Evolutionary conservation across 768 basidiomycete genomes (phyloP).

Genomic region (Russula dissimulans): DNA sequence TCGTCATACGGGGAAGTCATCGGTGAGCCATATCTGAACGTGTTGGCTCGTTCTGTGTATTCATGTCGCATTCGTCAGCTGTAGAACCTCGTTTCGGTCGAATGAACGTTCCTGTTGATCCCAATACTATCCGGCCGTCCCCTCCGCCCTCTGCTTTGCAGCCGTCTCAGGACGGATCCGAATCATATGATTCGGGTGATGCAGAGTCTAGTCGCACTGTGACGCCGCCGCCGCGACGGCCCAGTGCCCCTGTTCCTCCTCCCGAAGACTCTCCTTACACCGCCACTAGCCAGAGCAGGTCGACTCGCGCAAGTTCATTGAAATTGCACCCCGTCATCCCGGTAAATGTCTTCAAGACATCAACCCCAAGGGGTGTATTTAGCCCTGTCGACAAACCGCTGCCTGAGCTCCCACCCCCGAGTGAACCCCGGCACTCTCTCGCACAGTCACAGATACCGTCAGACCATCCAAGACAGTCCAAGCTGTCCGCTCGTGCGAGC

Average conservation of each 20-base stretch:
- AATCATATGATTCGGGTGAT: conserved; percentile 2
- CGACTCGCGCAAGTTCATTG: conserved; percentile 20
- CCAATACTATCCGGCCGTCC: conserved; percentile 53
- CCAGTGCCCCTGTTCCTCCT: conserved; percentile 30
- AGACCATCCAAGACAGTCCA: conserved; percentile 39
- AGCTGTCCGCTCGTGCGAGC: conserved; percentile 58
- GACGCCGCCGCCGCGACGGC: conserved; percentile 31
- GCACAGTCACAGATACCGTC: conserved; percentile 11
- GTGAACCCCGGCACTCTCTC: conserved; percentile 20
- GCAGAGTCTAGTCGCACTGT: conserved; percentile 33
- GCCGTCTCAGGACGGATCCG: conserved; percentile 7
- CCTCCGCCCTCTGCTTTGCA: conserved; percentile 61
- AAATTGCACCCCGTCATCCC: conserved; percentile 6
- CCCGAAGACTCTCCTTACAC: conserved; percentile 46
- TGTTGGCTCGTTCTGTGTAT: background rate
- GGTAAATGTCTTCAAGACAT: conserved; percentile 16
- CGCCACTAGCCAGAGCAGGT: conserved; percentile 43
- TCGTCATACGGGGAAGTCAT: conserved; percentile 55
- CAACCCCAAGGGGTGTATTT: background rate
- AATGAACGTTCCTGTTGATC: conserved; percentile 29
- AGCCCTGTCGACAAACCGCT: conserved; percentile 18
- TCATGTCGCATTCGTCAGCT: background rate
- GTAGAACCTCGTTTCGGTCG: conserved; percentile 17
- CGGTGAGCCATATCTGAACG: conserved; percentile 31
- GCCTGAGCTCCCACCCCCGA: conserved; percentile 25